A percentile compares a stretch with the other conserved stretches of the same genome.
phyloP scores from a whole-genome alignment of 164 flowering plant species.

The Cinnamomum micranthum region DNA sequence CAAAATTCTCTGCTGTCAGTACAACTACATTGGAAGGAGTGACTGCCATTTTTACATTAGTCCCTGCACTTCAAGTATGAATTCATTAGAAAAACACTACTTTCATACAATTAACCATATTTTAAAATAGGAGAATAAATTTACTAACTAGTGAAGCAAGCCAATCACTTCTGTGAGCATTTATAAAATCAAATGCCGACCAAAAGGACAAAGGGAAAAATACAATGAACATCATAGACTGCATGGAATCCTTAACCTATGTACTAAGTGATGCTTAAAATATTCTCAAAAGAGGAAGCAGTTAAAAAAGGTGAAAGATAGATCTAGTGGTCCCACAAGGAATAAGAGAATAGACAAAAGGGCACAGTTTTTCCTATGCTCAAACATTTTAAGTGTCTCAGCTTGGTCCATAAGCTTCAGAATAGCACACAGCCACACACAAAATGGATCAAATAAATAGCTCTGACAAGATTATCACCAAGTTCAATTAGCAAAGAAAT shows the following conservation, averaged over 20 bases:
- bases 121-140: no score
- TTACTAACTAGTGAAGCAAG: background rate
- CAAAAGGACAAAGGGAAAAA: background rate
- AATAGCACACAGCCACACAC: background rate
- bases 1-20: conserved; percentile 61
- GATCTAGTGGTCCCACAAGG: no score
- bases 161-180: background rate
- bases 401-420: background rate
- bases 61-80: conserved; percentile 44
- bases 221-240: background rate
- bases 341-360: no score
- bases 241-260: background rate
- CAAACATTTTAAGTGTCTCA: no score
- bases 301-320: no score
- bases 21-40: conserved; percentile 78
- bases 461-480: no score
- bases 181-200: background rate
- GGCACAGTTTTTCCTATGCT: no score
- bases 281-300: no score
- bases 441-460: background rate
- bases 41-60: conserved; percentile 77
- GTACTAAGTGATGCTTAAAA: no score
- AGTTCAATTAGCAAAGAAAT: no score
- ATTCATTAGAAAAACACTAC: background rate
- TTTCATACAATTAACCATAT: background rate